Evolutionary conservation across 1,284 basidiomycete species (phyloP).

Genomic region (Rhodotorula sp.): DNA sequence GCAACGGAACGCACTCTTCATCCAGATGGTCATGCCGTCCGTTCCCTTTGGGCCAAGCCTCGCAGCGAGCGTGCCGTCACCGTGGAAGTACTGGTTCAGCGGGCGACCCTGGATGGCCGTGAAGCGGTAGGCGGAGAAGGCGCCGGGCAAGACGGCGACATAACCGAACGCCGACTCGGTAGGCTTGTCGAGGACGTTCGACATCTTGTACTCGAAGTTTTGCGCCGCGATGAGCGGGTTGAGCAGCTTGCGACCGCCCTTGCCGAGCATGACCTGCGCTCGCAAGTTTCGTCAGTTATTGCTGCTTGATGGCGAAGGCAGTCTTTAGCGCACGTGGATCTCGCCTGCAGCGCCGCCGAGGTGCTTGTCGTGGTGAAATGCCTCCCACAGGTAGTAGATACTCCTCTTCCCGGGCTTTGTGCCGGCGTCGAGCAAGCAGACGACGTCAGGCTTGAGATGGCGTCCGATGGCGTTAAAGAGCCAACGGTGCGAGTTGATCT

Average conservation of each 20-base stretch:
- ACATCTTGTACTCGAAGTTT: conserved; percentile 98
- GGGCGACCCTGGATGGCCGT: conserved; percentile 88
- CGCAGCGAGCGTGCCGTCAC: conserved; percentile 65
- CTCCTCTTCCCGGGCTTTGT: conserved; percentile 96
- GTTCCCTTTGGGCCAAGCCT: conserved; percentile 88
- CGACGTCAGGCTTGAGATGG: conserved; percentile 82
- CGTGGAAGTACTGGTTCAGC: conserved; percentile 96
- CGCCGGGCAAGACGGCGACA: conserved; percentile 80
- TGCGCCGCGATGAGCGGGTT: conserved; percentile 93
- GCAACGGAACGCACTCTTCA: conserved; percentile 51
- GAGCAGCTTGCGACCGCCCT: conserved; percentile 83
- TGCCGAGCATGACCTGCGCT: conserved; percentile 68
- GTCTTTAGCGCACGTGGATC: conserved; percentile 35
- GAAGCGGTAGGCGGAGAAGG: conserved; percentile 92
- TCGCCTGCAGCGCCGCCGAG: conserved; percentile 89
- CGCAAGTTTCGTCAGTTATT: neutral
- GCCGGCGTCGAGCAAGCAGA: conserved; percentile 87
- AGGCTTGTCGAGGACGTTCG: conserved; percentile 83
- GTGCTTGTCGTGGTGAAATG: conserved; percentile 74
- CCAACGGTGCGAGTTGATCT: conserved; percentile 90
- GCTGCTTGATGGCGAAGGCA: rapidly evolving
- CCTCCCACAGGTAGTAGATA: conserved; percentile 96
- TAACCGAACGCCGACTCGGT: conserved; percentile 94
- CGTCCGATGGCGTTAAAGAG: conserved; percentile 93
- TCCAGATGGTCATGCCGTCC: conserved; percentile 97